Base-by-base conservation (phyloP, 768 basidiomycete genomes). In the Russula olivacea region DNA sequence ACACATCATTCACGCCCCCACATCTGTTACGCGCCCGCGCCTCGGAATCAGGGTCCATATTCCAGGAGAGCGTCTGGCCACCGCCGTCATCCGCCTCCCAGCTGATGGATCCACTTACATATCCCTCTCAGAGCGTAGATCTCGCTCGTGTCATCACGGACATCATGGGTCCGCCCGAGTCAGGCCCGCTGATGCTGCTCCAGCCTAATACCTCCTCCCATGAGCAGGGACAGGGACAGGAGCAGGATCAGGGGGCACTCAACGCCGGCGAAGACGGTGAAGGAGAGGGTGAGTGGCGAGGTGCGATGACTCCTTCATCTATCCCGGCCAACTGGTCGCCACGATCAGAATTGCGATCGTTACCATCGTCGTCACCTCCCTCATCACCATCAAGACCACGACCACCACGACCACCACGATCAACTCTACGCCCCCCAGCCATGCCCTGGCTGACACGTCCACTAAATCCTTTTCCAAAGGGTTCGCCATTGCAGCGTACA, bases 51-150 rank as follows among this genome's bases (percentile, higher is more conserved):
- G 67, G 67, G 12, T 63, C 61, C 10, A 66, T 68, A 54, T 68
- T 68, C 56, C 61, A 66, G 2, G 67, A 68, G 51, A 49, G 55
- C 32, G 65, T 68, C 1, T 68, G 65, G 65, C 67, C 67, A 3
- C 67, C 67, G 0, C 67, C 67, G 1, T 25, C 58, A 4, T 43
- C 48, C 4, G 55, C 38, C 0, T 60, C 58, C 23, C 59, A 50
- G 14, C 52, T 68, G 9, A 49, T 61, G 2, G 67, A 66, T 51
- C 64, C 67, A 38, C 56, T 68, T 48, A 57, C 59, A 2, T 30
- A 38, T 5, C 34, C 61, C 32, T 53, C 64, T 0, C 55, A 58
- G 38, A 53, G 49, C 30, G 58, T 55, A 21, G 43, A 68, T 43
- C 60, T 66, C 1, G 41, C 36, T 5, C 51, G 61, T 36, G 61